These are phyloP conservation scores for Ceratobasidium sp. DNA, from an alignment of 1,284 basidiomycete genomes.

Conservation along the genomic window DNA sequence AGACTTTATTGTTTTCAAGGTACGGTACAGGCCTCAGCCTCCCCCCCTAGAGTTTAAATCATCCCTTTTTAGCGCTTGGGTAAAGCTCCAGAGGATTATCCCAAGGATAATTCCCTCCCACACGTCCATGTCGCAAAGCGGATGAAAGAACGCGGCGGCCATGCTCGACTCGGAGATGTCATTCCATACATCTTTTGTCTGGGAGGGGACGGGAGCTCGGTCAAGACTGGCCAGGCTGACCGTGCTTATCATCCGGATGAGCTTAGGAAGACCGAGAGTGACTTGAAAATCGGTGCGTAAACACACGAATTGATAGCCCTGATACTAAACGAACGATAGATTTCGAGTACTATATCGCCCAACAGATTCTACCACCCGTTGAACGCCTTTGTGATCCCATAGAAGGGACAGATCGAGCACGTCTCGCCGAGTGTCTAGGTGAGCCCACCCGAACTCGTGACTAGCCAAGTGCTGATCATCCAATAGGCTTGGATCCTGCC, in stretches of 20 bases:
- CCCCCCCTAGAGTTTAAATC: not conserved
- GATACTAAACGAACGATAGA: conserved; percentile 56
- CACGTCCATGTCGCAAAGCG: conserved; percentile 96
- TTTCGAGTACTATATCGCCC: conserved; percentile 89
- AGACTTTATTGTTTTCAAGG: conserved; percentile 95
- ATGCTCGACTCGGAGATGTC: conserved; percentile 87
- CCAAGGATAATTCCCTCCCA: conserved; percentile 92
- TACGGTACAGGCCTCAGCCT: conserved; percentile 46
- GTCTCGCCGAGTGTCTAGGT: conserved; percentile 95
- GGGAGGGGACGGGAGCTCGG: conserved; percentile 72
- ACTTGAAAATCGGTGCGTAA: conserved; percentile 77
- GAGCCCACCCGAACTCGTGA: conserved; percentile 44
- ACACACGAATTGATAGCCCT: conserved; percentile 40
- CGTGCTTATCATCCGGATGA: conserved; percentile 95
- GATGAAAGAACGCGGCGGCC: conserved; percentile 85
- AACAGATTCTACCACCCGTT: conserved; percentile 93
- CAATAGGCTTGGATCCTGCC: conserved; percentile 79
- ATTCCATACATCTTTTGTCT: conserved; percentile 96
- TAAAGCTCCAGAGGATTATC: conserved; percentile 95
- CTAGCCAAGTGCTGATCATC: not conserved
- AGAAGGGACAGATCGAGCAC: conserved; percentile 90
- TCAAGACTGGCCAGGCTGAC: conserved; percentile 86
- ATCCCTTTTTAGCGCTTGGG: conserved; percentile 73
- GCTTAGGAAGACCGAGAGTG: conserved; percentile 69
- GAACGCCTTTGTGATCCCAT: conserved; percentile 96